Percentiles rank a stretch among this genome's conserved stretches.
Evolutionary conservation across 352 stramenopile genomes (phyloP).

Genomic region (Pythium monospermum): DNA sequence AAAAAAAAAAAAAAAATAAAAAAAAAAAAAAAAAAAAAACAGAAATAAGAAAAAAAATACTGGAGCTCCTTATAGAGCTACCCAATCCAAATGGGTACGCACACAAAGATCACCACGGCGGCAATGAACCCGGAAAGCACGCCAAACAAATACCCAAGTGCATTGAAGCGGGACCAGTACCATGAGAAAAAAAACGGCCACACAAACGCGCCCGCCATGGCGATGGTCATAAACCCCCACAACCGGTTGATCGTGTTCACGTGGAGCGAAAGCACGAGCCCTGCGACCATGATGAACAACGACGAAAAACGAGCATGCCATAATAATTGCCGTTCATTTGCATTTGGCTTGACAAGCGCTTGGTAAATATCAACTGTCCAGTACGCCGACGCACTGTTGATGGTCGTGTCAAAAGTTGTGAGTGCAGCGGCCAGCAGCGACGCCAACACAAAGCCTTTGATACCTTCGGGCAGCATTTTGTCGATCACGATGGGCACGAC

Average conservation of each 20-base stretch:
- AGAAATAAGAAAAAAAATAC: too few relatives aligned
- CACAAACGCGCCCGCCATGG: constrained; percentile 56
- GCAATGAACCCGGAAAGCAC: constrained; percentile 49
- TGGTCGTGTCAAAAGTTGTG: constrained; percentile 77
- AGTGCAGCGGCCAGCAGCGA: constrained; percentile 65
- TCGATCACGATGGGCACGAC: constrained; percentile 72
- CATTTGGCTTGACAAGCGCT: constrained; percentile 52
- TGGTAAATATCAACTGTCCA: constrained; percentile 84
- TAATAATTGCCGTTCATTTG: constrained; percentile 48
- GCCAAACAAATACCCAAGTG: constrained; percentile 48
- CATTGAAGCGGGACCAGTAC: constrained; percentile 80
- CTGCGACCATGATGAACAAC: constrained; percentile 48
- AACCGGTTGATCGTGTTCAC: constrained; percentile 76
- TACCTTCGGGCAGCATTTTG: constrained; percentile 60
- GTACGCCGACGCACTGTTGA: constrained; percentile 75
- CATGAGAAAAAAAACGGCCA: constrained; percentile 78
- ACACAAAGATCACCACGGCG: constrained; percentile 64
- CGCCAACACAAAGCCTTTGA: constrained; percentile 65
- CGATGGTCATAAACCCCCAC: constrained; percentile 80
- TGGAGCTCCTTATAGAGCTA: too few relatives aligned
- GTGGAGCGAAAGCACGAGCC: constrained; percentile 55
- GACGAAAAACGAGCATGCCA: constrained; percentile 65
- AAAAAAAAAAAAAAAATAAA: too few relatives aligned
- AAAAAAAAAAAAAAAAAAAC: too few relatives aligned
- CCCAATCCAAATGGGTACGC: constrained; percentile 22